Evolutionary conservation across 768 basidiomycete genomes (phyloP), one percentile per base, ranked within the genome.

Genomic region (Leccinum variicolor): DNA sequence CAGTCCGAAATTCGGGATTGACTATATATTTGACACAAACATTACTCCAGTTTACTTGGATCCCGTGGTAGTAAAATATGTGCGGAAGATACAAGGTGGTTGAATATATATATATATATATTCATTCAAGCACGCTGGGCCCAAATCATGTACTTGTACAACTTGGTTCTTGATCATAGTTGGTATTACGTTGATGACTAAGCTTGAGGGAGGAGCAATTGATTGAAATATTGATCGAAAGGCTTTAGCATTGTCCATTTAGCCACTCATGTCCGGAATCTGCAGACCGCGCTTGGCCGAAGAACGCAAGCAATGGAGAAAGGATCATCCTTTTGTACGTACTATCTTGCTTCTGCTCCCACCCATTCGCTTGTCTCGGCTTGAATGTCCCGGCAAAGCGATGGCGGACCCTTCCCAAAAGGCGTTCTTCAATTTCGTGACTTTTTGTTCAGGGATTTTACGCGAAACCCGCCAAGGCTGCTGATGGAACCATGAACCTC

Each of bases 281-380:
- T 95, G 94, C 73, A 85, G 94, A 73, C 86, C 90, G 34, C 88
- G 97, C 67, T 81, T 99, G 15, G 84, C 94, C 28, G 97, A 98
- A 75, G 97, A 99, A 75, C 86, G 97, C 68, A 99, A 99, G 76
- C 92, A 95, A 68, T 99, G 97, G 97, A 77, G 97, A 58, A 98
- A 95, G 74, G 97, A 98, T 64, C 97, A 99, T 74, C 97, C 97
- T 29, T 98, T 96, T 66, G 97, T 98, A 74, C 76, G 92, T 82
- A 56, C 39, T 9, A 34, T 52, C 47, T 2, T 45, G n/a, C 36
- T 29, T 53, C 36, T 56, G 23, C 51, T 52, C 53, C 33, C 23
- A 31, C 36, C n/a, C 36, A 51, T 46, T 43, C 56, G 31, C 47
- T 54, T 52, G 53, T 26, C 26, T 50, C 49, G 29, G 23, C 41